Base-by-base conservation (phyloP, 306 rosid genomes). In the Quercus berberidifolia region DNA sequence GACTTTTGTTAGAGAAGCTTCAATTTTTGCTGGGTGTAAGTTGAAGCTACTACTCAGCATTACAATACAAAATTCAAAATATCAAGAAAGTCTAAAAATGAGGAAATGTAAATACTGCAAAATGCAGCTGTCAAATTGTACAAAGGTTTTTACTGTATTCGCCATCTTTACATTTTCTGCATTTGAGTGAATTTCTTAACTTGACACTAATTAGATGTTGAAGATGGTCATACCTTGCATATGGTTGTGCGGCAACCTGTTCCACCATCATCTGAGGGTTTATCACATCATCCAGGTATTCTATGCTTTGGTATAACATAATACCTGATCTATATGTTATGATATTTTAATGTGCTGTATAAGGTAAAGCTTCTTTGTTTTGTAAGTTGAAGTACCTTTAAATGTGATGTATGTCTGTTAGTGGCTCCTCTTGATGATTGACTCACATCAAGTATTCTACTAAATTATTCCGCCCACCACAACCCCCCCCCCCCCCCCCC, bases 191-290 rank as follows among this genome's bases (percentile, higher is more conserved):
- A 74, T 80, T 85, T 87, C 83, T 72, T 78, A 35, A 81, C 88
- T 80, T 93, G 88, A 93, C 87, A 68, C 58, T 60, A 80, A 73
- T 83, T 80, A 96, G 99, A 96, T 81, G 99, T 96, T 82, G 99
- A 96, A 85, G 99, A 96, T 83, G 99, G 99, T 78, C 98, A 96
- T 82, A 96, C 99, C 84, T 90, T 96, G 86, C 99, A 93, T 87
- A 33, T 96, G 92, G 98, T 96, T 83, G 91, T 83, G 76, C 90
- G 99, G 87, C 97, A 96, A 65, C 94, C 98, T 69, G 69, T 85
- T 81, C 87, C 90, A 55, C 83, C 86, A 58, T 87, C 88, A 23
- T 68, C 89, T 5, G 98, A 91, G 83, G 87, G 87, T 70, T 82
- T 88, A 75, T 79, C 81, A 65, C 78, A 77, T 90, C 83, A 85